Conservation (phyloP, 2,329 filamentous ascomycete genomes). For the Tolypocladium endophyticum region DNA sequence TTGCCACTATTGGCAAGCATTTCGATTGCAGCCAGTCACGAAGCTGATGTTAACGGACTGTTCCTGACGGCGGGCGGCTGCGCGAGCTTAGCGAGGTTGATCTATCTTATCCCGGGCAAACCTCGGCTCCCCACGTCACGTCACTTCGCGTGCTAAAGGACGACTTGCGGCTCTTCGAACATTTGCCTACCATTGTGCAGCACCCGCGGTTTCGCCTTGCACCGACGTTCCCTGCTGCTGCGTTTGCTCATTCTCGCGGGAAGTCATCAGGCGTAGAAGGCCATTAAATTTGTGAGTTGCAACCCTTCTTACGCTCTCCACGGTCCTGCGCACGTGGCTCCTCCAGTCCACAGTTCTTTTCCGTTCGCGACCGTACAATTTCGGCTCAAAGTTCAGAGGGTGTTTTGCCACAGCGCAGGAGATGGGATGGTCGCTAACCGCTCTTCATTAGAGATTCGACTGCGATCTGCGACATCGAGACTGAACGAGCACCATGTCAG, state of each 20-base stretch:
- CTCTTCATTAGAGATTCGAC: not conserved
- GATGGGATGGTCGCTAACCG: not conserved
- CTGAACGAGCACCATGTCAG: slow-evolving; percentile 17
- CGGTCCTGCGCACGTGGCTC: not conserved
- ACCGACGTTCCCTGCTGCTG: not conserved
- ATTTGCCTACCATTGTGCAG: not conserved
- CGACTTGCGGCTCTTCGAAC: not conserved
- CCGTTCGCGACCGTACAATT: not conserved
- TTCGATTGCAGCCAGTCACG: not conserved
- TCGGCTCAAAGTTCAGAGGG: not conserved
- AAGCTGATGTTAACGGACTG: not conserved
- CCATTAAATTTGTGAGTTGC: not conserved
- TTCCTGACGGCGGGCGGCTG: not conserved
- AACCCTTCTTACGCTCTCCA: not conserved
- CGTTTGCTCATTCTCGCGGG: not conserved
- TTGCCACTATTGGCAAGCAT: not conserved
- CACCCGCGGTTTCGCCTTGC: not conserved
- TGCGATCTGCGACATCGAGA: not conserved
- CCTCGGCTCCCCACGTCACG: slow-evolving; percentile 6
- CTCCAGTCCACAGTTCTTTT: not conserved
- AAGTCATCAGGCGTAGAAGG: not conserved
- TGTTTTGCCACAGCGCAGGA: not conserved
- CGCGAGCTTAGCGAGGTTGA: not conserved
- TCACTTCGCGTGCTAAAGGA: not conserved
- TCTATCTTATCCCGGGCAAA: slow-evolving; percentile 4